phyloP scores from a whole-genome alignment of 768 basidiomycete genomes.

The Saitozyma podzolica region DNA sequence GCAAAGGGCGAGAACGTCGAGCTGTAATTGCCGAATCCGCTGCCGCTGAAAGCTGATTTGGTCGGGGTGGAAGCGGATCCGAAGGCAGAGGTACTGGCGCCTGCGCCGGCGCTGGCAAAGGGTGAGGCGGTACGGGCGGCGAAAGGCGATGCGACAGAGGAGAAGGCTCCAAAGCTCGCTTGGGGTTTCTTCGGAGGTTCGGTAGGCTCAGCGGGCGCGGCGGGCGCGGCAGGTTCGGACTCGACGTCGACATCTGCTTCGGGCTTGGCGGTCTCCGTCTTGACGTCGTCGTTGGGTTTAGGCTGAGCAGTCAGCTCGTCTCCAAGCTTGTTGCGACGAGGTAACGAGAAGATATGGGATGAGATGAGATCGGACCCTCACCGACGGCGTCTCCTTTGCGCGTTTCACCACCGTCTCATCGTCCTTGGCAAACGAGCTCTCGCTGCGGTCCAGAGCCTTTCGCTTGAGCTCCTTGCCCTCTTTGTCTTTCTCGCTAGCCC shows the following conservation, averaged over 20 bases:
- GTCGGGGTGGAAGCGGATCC: constrained; percentile 17
- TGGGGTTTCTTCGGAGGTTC: constrained; percentile 45
- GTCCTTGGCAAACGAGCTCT: constrained; percentile 25
- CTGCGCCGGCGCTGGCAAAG: constrained; percentile 11
- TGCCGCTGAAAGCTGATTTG: constrained; percentile 13
- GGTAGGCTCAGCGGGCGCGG: not conserved
- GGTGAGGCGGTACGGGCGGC: constrained; percentile 18
- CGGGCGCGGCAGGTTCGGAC: not conserved
- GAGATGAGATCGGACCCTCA: constrained; percentile 5
- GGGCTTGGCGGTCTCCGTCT: not conserved
- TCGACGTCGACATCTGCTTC: not conserved
- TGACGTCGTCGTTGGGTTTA: not conserved
- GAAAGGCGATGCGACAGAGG: constrained; percentile 38
- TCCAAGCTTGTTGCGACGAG: not conserved
- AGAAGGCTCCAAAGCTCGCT: constrained; percentile 43
- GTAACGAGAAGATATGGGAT: not conserved
- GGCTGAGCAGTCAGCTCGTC: constrained; percentile 3
- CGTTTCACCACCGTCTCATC: constrained; percentile 34
- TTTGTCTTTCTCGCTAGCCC: constrained; percentile 5
- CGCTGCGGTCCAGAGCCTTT: constrained; percentile 40
- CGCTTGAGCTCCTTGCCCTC: constrained; percentile 31
- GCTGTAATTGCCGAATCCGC: constrained; percentile 43
- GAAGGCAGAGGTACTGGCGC: constrained; percentile 4
- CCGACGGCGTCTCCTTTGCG: constrained; percentile 29
- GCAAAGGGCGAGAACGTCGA: constrained; percentile 40